Base-by-base conservation (phyloP, 2,329 filamentous ascomycete genomes). In the Hirsutella thompsonii region DNA sequence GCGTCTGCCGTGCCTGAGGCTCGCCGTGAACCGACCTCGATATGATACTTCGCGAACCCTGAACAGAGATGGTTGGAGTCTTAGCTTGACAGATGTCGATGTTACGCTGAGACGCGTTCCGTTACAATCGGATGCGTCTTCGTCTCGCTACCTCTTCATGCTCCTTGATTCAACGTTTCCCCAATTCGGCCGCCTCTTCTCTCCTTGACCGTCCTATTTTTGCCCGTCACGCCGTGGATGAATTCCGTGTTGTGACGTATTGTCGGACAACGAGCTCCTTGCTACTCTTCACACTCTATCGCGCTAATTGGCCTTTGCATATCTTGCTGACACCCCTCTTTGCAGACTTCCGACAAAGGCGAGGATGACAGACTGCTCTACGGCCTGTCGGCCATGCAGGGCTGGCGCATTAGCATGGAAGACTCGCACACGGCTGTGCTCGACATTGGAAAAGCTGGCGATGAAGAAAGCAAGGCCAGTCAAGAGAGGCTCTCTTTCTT, bases 351-450 rank as follows among this genome's bases (percentile, higher is more conserved):
- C 57, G 81, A 83, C 61, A 80, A 80, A 60, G 89, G 89, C 66
- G 81, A 87, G 68, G 89, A 96, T 84, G 88, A 94, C 50, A 81
- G 86, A 60, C 79, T 94, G 60, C 67, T 92, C 60, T 98, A 85
- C 64, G 92, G 92, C 59, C 80, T 96, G 51, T 98, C 92, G 51
- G 88, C 88, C 66, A 98, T 98, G 92, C 92, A 98, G 68, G 92
- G 92, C 71, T 98, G 92, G 92, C 84, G 92, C 69, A 96, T 98
- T 68, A 94, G 86, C 71, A 98, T 98, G 92, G 92, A 98, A 64
- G 92, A 98, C 62, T 81, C 92, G 48, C 92, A 98, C 68, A 86
- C 85, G 46, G 76, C 84, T 42, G 69, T 96, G 40, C 83, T 98
- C 59, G 86, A 96, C 63, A 78, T 96, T 37, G 41, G 36, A 51